Evolutionary conservation across 2,329 filamentous ascomycete species (phyloP).

Genomic region (Geosmithia morbida): DNA sequence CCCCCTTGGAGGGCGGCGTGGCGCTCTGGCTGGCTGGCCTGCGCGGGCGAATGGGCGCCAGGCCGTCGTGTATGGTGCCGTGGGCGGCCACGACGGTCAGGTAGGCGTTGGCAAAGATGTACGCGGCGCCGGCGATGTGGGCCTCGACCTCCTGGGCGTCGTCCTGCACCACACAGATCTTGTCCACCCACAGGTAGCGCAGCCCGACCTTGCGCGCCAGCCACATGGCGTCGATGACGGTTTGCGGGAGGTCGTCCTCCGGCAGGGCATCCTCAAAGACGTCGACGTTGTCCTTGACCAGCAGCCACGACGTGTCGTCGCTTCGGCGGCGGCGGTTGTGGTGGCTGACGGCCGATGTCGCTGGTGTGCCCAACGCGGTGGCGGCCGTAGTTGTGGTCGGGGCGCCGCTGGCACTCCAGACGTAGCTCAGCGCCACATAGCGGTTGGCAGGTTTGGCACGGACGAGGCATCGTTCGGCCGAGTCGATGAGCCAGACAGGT

Average conservation of each 20-base stretch:
- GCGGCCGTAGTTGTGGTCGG: conserved; percentile 1
- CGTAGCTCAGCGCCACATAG: conserved; percentile 31
- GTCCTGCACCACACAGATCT: conserved; percentile 29
- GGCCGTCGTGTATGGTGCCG: conserved; percentile 22
- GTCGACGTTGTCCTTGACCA: conserved; percentile 20
- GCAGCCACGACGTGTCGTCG: conserved; percentile 8
- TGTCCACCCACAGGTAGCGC: conserved; percentile 30
- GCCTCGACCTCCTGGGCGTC: conserved; percentile 21
- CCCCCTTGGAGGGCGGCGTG: conserved; percentile 2
- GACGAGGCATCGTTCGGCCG: conserved; percentile 22
- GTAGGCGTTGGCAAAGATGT: conserved; percentile 27
- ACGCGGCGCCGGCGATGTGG: conserved; percentile 29
- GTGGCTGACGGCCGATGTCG: not conserved
- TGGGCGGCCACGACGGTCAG: conserved; percentile 27
- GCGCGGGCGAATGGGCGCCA: conserved; percentile 20
- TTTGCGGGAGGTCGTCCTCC: conserved; percentile 22
- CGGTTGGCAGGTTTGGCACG: conserved; percentile 20
- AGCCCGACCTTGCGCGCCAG: conserved; percentile 26
- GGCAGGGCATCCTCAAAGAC: conserved; percentile 18
- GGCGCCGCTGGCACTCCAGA: conserved; percentile 18
- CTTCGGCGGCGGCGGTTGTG: conserved; percentile 7
- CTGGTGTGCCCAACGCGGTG: not conserved
- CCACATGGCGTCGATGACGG: conserved; percentile 29
- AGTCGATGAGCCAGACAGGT: conserved; percentile 25
- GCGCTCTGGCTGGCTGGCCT: conserved; percentile 12